These are phyloP conservation scores for Coemansia sp. DNA, from an alignment of 192 early-diverging fungal species.

Conservation along the genomic window DNA sequence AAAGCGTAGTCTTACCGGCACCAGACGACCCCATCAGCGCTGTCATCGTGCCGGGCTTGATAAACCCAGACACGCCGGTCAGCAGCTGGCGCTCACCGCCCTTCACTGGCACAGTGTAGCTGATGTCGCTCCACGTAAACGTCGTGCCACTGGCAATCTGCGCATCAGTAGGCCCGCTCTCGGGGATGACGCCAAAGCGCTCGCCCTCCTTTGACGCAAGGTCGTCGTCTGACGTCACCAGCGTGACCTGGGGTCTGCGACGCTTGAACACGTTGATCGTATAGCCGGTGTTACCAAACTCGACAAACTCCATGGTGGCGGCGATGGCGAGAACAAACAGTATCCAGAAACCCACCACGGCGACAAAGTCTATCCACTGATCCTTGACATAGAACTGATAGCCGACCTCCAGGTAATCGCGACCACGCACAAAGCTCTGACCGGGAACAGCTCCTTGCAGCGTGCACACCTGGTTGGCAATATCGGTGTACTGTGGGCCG, in stretches of 20 bases:
- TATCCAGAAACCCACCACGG: constrained; percentile 48
- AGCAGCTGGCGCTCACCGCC: constrained; percentile 59
- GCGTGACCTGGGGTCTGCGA: constrained; percentile 24
- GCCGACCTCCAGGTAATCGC: constrained; percentile 58
- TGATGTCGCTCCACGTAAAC: constrained; percentile 65
- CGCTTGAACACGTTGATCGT: constrained; percentile 56
- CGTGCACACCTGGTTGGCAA: constrained; percentile 61
- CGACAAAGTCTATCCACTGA: constrained; percentile 63
- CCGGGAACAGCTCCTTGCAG: constrained; percentile 61
- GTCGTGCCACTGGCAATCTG: constrained; percentile 56
- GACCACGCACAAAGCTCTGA: constrained; percentile 56
- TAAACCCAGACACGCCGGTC: constrained; percentile 66
- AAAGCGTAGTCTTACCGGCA: constrained; percentile 74
- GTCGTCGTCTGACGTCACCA: constrained; percentile 11
- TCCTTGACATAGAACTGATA: constrained; percentile 59
- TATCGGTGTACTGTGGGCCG: constrained; percentile 53
- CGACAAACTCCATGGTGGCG: constrained; percentile 61
- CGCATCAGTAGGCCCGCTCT: constrained; percentile 39
- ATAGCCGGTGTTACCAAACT: constrained; percentile 58
- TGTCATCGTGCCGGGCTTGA: constrained; percentile 75
- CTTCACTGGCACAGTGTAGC: constrained; percentile 58
- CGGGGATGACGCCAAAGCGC: constrained; percentile 9
- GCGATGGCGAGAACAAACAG: constrained; percentile 38
- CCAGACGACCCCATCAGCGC: constrained; percentile 74
- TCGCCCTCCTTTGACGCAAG: constrained; percentile 17